These are phyloP conservation scores for Sclerotinia borealis DNA, from an alignment of 2,329 filamentous ascomycete genomes.

Conservation along the genomic window DNA sequence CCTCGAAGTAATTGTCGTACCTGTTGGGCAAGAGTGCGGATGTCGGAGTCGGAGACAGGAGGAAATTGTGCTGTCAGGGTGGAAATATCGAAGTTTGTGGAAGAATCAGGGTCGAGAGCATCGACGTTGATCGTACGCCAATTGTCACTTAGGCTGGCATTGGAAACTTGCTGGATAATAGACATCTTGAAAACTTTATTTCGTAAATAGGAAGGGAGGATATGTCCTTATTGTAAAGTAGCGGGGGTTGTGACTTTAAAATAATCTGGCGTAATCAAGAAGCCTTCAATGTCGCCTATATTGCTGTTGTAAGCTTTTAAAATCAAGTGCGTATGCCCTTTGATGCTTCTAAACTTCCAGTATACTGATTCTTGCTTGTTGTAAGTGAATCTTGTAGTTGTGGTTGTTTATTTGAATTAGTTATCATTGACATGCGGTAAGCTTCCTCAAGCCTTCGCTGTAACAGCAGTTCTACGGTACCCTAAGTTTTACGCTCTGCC, in stretches of 20 bases:
- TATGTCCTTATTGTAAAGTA: background rate
- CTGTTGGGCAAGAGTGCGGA: constrained; percentile 71
- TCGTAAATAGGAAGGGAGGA: background rate
- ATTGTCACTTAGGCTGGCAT: constrained; percentile 54
- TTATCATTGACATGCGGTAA: background rate
- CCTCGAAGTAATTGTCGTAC: constrained; percentile 82
- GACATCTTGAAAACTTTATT: constrained; percentile 45
- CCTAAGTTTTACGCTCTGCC: background rate
- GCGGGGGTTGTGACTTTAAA: constrained; percentile 11
- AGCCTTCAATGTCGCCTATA: background rate
- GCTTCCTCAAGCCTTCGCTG: background rate
- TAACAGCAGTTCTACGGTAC: background rate
- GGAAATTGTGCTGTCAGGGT: constrained; percentile 70
- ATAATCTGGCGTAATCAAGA: background rate
- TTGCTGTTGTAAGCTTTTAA: background rate
- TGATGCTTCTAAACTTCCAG: background rate
- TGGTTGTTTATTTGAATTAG: background rate
- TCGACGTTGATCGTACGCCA: constrained; percentile 94
- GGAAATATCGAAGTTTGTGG: constrained; percentile 82
- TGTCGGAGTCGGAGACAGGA: constrained; percentile 70
- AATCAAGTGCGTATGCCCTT: background rate
- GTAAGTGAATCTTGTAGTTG: background rate
- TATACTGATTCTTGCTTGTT: background rate
- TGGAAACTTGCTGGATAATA: constrained; percentile 60
- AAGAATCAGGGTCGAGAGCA: constrained; percentile 81